These are phyloP conservation scores for Kazachstania viticola DNA, from an alignment of 805 yeast species.

Conservation along the genomic window DNA sequence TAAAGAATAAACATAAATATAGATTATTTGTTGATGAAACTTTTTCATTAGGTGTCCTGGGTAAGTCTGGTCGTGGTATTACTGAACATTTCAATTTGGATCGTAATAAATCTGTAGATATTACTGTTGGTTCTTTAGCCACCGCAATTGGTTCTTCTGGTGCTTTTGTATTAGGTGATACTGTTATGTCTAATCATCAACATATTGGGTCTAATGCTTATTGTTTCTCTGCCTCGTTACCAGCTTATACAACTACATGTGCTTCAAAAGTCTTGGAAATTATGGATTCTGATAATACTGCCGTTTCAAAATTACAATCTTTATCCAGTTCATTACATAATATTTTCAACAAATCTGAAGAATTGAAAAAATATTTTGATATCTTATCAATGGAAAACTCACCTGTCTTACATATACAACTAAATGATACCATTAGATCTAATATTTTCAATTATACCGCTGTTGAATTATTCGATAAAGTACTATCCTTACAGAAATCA, in stretches of 20 bases:
- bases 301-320: conserved; percentile 27
- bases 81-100: conserved; percentile 61
- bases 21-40: conserved; percentile 83
- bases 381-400: conserved; percentile 49
- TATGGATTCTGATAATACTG: conserved; percentile 32
- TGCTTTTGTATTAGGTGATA: conserved; percentile 84
- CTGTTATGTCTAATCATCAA: conserved; percentile 82
- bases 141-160: conserved; percentile 76
- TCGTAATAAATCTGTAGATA: conserved; percentile 57
- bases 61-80: conserved; percentile 75
- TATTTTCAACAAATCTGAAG: conserved; percentile 30
- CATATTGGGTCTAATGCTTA: conserved; percentile 82
- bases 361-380: conserved; percentile 31
- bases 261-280: conserved; percentile 43
- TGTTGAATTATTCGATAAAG: conserved; percentile 17
- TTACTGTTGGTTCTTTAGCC: conserved; percentile 82
- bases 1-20: conserved; percentile 74
- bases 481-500: conserved; percentile 21
- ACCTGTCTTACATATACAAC: conserved; percentile 57
- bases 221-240: conserved; percentile 88
- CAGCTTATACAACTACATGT: conserved; percentile 75
- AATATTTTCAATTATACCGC: conserved; percentile 21
- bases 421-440: conserved; percentile 32
- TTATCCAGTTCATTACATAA: conserved; percentile 32
- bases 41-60: conserved; percentile 76